These are phyloP conservation scores for Penicillium pancosmium DNA, from an alignment of 495 filamentous ascomycete species.

Conservation along the genomic window DNA sequence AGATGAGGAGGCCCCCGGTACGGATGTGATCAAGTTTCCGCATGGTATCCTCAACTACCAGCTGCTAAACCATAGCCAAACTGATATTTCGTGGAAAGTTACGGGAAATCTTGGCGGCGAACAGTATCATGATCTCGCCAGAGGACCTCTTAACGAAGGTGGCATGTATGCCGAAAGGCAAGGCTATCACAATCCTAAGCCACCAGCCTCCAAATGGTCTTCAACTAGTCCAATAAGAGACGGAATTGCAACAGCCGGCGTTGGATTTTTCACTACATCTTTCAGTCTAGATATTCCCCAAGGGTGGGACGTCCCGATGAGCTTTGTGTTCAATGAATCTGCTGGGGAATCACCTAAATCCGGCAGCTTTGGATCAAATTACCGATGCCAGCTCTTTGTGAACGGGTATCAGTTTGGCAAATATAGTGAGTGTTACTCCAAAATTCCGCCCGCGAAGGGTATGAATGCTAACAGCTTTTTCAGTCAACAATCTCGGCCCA, in stretches of 20 bases:
- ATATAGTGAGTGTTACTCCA: constrained; percentile 36
- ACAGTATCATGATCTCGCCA: constrained; percentile 57
- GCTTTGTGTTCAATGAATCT: constrained; percentile 52
- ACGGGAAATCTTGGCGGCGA: constrained; percentile 74
- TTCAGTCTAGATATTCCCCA: constrained; percentile 56
- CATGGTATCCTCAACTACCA: constrained; percentile 63
- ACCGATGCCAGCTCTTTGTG: constrained; percentile 61
- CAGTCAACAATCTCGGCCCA: constrained; percentile 60
- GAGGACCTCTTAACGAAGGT: constrained; percentile 74
- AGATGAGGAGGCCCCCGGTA: constrained; percentile 58
- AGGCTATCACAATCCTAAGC: constrained; percentile 62
- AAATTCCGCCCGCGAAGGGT: neutral
- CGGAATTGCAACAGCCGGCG: constrained; percentile 53
- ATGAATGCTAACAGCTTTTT: neutral
- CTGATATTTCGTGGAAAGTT: constrained; percentile 64
- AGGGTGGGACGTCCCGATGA: constrained; percentile 60
- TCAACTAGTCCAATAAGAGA: constrained; percentile 37
- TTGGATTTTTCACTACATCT: constrained; percentile 58
- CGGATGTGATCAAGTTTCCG: constrained; percentile 65
- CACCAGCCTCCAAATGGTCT: constrained; percentile 49
- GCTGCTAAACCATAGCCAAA: constrained; percentile 40
- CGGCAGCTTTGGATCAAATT: constrained; percentile 27
- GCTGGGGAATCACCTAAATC: neutral
- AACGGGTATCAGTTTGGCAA: constrained; percentile 76
- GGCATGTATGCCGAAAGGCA: constrained; percentile 64